These are phyloP conservation scores for Xylaria nigripes DNA, from an alignment of 495 filamentous ascomycete genomes.

Conservation along the genomic window DNA sequence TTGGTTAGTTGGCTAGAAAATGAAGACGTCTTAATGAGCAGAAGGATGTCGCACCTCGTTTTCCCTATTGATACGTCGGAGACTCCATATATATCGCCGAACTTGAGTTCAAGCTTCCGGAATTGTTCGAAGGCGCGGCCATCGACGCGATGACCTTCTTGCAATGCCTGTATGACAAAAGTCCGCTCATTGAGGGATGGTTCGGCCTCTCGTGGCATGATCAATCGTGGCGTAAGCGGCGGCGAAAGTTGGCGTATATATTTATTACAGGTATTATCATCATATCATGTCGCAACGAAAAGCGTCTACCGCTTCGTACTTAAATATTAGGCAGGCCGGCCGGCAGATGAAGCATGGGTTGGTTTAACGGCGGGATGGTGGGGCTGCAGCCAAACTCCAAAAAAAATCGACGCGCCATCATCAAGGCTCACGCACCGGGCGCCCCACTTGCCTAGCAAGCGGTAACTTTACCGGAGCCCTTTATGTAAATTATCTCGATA, in stretches of 20 bases:
- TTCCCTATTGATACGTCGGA: slow-evolving; percentile 85
- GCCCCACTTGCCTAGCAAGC: too few species aligned
- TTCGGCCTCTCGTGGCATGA: slow-evolving; percentile 83
- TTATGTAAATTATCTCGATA: too few species aligned
- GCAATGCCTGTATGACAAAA: slow-evolving; percentile 67
- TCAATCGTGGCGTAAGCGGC: slow-evolving; percentile 9
- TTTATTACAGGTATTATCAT: slow-evolving; percentile 7
- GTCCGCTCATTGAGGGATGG: slow-evolving; percentile 70
- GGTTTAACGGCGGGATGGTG: slow-evolving; percentile 16
- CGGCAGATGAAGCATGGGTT: background rate
- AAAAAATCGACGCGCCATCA: too few species aligned
- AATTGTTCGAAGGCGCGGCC: slow-evolving; percentile 70
- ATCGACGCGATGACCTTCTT: slow-evolving; percentile 72
- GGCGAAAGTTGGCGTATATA: slow-evolving; percentile 1
- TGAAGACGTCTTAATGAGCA: background rate
- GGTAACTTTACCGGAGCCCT: too few species aligned
- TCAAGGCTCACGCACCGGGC: too few species aligned
- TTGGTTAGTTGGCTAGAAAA: slow-evolving; percentile 4
- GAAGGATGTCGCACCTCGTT: slow-evolving; percentile 58
- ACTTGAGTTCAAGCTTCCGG: slow-evolving; percentile 65
- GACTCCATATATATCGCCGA: slow-evolving; percentile 86
- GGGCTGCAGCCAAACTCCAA: slow-evolving; percentile 10
- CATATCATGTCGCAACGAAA: slow-evolving; percentile 15
- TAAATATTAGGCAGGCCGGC: too few species aligned
- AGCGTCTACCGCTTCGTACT: too few species aligned